A percentile compares a stretch with the other conserved stretches of the same genome.
Conservation (phyloP, 139 green algal genomes). For the Medakamo hakoo region DNA sequence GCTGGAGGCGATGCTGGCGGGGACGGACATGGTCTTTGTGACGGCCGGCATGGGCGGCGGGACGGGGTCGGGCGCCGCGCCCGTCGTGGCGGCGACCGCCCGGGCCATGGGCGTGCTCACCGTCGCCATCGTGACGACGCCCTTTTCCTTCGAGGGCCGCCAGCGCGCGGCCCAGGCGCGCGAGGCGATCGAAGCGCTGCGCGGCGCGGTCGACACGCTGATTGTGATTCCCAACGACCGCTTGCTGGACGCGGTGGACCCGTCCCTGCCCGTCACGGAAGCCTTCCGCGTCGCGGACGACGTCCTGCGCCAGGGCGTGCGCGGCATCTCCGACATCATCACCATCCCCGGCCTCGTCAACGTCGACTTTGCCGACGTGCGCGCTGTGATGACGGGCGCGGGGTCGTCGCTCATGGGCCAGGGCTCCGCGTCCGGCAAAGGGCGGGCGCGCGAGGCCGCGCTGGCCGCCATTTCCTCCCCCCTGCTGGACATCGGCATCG, state of each 20-base stretch:
- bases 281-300: constrained; percentile 92
- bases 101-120: constrained; percentile 84
- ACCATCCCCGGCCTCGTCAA: constrained; percentile 94
- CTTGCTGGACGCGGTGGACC: constrained; percentile 71
- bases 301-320: constrained; percentile 75
- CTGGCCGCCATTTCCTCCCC: constrained; percentile 62
- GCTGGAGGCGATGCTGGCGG: constrained; percentile 49
- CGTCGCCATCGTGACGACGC: constrained; percentile 89
- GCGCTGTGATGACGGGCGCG: constrained; percentile 86
- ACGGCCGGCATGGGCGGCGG: constrained; percentile 91
- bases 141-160: constrained; percentile 91
- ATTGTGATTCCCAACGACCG: constrained; percentile 97
- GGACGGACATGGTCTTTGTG: constrained; percentile 63
- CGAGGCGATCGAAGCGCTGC: constrained; percentile 56
- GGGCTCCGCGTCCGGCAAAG: constrained; percentile 41
- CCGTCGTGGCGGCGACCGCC: constrained; percentile 68
- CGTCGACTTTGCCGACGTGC: constrained; percentile 97
- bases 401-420: constrained; percentile 88
- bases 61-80: constrained; percentile 84
- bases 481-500: constrained; percentile 80
- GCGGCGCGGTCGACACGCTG: constrained; percentile 81
- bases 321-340: constrained; percentile 98
- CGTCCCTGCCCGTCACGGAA: constrained; percentile 73
- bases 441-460: constrained; percentile 41
- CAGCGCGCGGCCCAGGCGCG: constrained; percentile 56